phyloP scores from a whole-genome alignment of 2,329 filamentous ascomycete species.

The Clonostachys sp. region DNA sequence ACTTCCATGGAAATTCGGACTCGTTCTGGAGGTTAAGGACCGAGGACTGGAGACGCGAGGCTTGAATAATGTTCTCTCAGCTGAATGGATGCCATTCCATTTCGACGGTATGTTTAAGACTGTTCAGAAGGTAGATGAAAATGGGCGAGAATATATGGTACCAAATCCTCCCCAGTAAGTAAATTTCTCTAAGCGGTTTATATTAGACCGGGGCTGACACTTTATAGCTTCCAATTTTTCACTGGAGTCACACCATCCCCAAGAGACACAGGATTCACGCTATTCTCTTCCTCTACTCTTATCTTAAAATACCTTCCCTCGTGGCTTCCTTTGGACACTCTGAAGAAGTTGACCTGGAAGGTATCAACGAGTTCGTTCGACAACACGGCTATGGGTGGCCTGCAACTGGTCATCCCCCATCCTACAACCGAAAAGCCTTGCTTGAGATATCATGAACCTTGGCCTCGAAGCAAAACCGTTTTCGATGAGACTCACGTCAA shows the following conservation, averaged over 20 bases:
- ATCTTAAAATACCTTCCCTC: constrained; percentile 40
- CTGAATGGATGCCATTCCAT: constrained; percentile 53
- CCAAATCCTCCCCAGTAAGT: constrained; percentile 36
- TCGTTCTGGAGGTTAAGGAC: constrained; percentile 46
- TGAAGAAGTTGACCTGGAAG: constrained; percentile 38
- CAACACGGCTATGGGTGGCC: constrained; percentile 29
- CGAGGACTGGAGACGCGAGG: constrained; percentile 32
- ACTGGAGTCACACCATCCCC: constrained; percentile 39
- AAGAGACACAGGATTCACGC: constrained; percentile 44
- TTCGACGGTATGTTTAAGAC: constrained; percentile 55
- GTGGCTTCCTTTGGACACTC: constrained; percentile 23
- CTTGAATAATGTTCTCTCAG: constrained; percentile 47
- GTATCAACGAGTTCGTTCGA: constrained; percentile 43
- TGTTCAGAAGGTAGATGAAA: constrained; percentile 26
- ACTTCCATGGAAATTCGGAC: constrained; percentile 47
- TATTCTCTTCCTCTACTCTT: constrained; percentile 46
- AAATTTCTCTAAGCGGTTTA: neutral
- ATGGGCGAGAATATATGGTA: constrained; percentile 31
- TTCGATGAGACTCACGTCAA: constrained; percentile 39
- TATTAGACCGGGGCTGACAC: neutral
- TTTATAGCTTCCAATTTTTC: constrained; percentile 46
- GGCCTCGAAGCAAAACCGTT: constrained; percentile 44
- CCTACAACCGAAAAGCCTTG: constrained; percentile 39
- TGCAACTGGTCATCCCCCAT: constrained; percentile 39
- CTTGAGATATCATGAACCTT: constrained; percentile 50